phyloP scores from a whole-genome alignment of 345 rosid genomes.

The Lepidium aucheri region DNA sequence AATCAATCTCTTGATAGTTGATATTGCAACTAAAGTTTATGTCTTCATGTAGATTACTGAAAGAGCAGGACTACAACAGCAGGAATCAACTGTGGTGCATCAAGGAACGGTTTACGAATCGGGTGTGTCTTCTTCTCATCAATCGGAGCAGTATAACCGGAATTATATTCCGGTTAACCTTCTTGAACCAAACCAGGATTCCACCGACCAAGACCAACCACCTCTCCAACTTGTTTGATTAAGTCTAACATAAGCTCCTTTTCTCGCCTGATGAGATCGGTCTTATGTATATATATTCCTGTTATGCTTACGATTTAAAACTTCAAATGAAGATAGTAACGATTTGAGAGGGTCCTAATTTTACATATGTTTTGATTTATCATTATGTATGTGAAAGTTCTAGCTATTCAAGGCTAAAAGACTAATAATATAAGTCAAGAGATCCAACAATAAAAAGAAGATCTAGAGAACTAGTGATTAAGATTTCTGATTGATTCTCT shows the following conservation, averaged over 20 bases:
- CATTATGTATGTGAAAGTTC: constrained; percentile 7
- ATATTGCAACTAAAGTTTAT: background rate
- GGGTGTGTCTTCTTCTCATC: constrained; percentile 31
- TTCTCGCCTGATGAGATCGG: background rate
- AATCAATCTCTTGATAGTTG: background rate
- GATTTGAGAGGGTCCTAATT: constrained; percentile 12
- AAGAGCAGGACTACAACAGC: constrained; percentile 38
- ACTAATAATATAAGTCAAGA: background rate
- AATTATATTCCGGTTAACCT: constrained; percentile 53
- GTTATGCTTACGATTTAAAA: background rate
- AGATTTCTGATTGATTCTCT: background rate
- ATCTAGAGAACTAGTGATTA: background rate
- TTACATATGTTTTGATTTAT: constrained; percentile 1
- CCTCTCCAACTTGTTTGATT: constrained; percentile 71
- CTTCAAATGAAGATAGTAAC: background rate
- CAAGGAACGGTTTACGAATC: constrained; percentile 39
- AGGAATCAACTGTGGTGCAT: constrained; percentile 34
- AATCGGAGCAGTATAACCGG: constrained; percentile 44
- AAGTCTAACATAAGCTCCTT: constrained; percentile 17
- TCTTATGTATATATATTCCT: constrained; percentile 4
- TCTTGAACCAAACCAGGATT: constrained; percentile 49
- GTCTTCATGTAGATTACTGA: constrained; percentile 43
- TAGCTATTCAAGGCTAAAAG: background rate
- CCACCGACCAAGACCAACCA: constrained; percentile 40
- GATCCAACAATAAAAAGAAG: background rate